Evolutionary conservation across 495 filamentous ascomycete species (phyloP), one percentile per base, ranked within the genome.

Genomic region (Neurospora sp.): DNA sequence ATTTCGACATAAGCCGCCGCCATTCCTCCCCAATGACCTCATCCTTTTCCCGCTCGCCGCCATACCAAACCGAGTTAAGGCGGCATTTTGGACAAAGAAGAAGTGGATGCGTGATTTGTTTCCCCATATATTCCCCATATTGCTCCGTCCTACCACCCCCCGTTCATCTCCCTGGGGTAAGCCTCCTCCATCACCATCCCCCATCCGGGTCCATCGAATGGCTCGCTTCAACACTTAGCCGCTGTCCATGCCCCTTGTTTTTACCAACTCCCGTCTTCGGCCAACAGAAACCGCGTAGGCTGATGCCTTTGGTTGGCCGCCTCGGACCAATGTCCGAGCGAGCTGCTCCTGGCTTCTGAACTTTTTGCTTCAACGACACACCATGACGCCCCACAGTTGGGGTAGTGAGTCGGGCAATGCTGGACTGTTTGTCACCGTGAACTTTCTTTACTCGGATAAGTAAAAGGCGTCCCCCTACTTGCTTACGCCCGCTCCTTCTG

Each of bases 291-390:
- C 53, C 27, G 12, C 27, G 11, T 4, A 9, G 27, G 53, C 53
- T 61, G 53, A 18, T 61, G 41, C 68, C 39, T 69, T 14, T 66
- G 53, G 53, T 66, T 69, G 39, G 20, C 66, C 40, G 40, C 38
- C 68, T 81, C 79, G 80, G 81, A 78, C 76, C 78, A 82, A 83
- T 81, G 76, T 81, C 79, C 68, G 74, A 71, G 75, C 82, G 81
- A 83, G 74, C 74, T 75, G 59, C 40, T 74, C 71, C 46, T 66
- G 37, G 27, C 35, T 66, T 35, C 14, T 66, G 27, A 61, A 61
- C 53, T 18, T 35, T 35, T 61, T 35, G n/a, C 41, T 46, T 70
- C 31, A 46, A 27, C 39, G 11, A 41, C 22, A 48, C 69, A 16
- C 48, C 48, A 59, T 27, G 22, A 59, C 11, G 10, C 48, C 48